Base-by-base conservation (phyloP, 345 rosid genomes). In the Salix arbutifolia region DNA sequence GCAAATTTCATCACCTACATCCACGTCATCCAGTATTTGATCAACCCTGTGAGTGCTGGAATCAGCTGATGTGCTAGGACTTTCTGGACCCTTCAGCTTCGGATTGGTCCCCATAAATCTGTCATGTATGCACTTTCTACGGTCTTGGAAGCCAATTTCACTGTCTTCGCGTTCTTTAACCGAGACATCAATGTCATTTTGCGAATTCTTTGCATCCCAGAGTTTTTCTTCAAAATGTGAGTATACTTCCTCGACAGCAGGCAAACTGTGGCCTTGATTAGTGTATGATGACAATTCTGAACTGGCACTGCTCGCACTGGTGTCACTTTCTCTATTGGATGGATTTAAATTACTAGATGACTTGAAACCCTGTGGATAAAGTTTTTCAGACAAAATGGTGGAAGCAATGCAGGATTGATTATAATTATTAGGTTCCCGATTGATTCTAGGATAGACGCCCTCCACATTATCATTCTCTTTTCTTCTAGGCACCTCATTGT, bases 1-100 rank as follows among this genome's bases (percentile, higher is more conserved):
- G 46, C 94, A 97, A 87, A 94, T 94, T 88, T 96, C 99, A 87
- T 96, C 94, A 74, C 97, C 88, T 50, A 94, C 96, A 89, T 94
- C 95, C 65, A 89, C 97, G 79, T 94, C 99, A 76, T 92, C 98
- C 76, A 92, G 86, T 69, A 91, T 82, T 79, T 88, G 97, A 76
- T 91, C 89, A 74, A 80, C 80, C 86, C 84, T 86, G 86, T 83
- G 79, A 38, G 77, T 60, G 71, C 77, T 82, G 77, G 93, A 88
- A 77, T 80, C 94, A 73, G 85, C 37, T 73, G 91, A 91, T 37
- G 92, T 89, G 77, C 85, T 87, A 75, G 90, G 85, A 79, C 88
- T 90, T 79, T 90, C 97, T 13, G 80, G 85, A 83, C 90, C 98
- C 86, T 83, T 90, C 65, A 82, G 69, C 80, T 85, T 90, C 73